These are phyloP conservation scores for Yamadazyma insecticola DNA, from an alignment of 805 yeast genomes.

Conservation along the genomic window DNA sequence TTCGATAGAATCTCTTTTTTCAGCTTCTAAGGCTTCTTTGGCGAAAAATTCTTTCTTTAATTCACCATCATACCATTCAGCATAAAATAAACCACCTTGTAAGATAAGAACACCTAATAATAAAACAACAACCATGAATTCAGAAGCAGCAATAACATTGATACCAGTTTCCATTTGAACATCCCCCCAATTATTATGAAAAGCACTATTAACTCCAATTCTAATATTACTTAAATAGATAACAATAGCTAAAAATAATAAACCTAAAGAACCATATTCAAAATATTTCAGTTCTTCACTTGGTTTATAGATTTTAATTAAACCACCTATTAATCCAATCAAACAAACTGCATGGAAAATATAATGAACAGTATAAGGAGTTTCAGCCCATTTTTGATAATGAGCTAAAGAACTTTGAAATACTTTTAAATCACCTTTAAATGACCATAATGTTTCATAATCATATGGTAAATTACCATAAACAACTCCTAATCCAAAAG, in stretches of 20 bases:
- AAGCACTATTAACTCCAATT: constrained; percentile 68
- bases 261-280: constrained; percentile 83
- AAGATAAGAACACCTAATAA: constrained; percentile 76
- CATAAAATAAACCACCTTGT: constrained; percentile 88
- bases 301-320: constrained; percentile 84
- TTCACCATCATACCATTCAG: constrained; percentile 53
- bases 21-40: constrained; percentile 15
- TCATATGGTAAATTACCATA: constrained; percentile 83
- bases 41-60: constrained; percentile 28
- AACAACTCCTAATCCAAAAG: constrained; percentile 77
- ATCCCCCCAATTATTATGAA: constrained; percentile 87
- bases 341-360: constrained; percentile 57
- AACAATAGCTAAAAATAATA: constrained; percentile 66
- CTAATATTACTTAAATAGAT: constrained; percentile 83
- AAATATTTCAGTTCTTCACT: constrained; percentile 76
- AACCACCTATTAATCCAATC: constrained; percentile 67
- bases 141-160: constrained; percentile 88
- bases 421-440: constrained; percentile 29
- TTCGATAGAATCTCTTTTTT: constrained; percentile 8
- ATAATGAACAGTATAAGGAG: constrained; percentile 56
- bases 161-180: constrained; percentile 82
- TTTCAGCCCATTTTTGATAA: constrained; percentile 66
- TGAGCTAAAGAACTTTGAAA: constrained; percentile 64
- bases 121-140: constrained; percentile 66
- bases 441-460: constrained; percentile 65